phyloP scores from a whole-genome alignment of 2,329 filamentous ascomycete genomes.

The Fusarium sp. region DNA sequence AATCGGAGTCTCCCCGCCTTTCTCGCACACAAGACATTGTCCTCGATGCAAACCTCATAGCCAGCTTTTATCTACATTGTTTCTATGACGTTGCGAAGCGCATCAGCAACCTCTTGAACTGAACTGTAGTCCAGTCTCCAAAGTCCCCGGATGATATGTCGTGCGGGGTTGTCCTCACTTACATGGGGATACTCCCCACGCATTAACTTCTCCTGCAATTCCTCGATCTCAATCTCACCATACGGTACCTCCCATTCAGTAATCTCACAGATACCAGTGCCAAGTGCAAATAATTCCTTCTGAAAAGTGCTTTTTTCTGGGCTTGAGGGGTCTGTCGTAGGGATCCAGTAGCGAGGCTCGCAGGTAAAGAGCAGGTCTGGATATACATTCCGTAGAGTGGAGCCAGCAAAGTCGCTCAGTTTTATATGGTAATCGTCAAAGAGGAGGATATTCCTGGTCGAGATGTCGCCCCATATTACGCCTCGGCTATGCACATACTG shows the following conservation, averaged over 20 bases:
- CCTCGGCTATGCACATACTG: background rate
- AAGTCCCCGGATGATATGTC: background rate
- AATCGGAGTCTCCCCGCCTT: fast-evolving
- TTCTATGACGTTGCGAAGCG: background rate
- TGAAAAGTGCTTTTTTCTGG: background rate
- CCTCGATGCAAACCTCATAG: background rate
- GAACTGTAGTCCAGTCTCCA: background rate
- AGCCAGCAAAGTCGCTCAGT: fast-evolving
- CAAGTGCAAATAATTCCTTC: background rate
- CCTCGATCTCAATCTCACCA: background rate
- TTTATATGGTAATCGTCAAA: background rate
- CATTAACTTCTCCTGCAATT: background rate
- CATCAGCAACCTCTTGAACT: background rate
- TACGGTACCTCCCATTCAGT: background rate
- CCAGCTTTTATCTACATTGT: background rate
- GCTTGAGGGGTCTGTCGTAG: fast-evolving
- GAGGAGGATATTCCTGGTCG: background rate
- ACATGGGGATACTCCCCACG: background rate
- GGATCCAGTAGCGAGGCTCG: background rate
- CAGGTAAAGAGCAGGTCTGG: background rate
- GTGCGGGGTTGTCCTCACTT: background rate
- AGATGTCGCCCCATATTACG: background rate
- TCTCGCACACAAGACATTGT: fast-evolving
- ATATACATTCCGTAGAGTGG: fast-evolving
- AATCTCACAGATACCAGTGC: background rate